Evolutionary conservation across 2,329 filamentous ascomycete genomes (phyloP).

Genomic region (Rutstroemia sp.): DNA sequence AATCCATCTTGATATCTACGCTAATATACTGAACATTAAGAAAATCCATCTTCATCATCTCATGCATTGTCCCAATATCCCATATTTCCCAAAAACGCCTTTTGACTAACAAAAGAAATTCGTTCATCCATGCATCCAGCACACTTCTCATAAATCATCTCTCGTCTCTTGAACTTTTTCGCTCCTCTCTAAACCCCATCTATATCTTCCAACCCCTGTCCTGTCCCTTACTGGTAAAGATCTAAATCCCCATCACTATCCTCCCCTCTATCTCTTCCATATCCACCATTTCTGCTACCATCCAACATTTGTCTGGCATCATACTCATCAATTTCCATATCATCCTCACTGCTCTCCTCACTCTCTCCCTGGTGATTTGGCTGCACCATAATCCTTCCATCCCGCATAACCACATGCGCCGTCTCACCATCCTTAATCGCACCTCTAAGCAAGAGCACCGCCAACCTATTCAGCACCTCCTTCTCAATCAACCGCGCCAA

Average conservation of each 20-base stretch:
- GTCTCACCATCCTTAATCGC: slow-evolving; percentile 78
- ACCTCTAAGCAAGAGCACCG: slow-evolving; percentile 82
- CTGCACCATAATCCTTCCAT: slow-evolving; percentile 73
- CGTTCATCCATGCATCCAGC: too few relatives aligned
- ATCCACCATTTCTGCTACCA: slow-evolving; percentile 34
- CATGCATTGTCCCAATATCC: too few relatives aligned
- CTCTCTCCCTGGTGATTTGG: slow-evolving; percentile 74
- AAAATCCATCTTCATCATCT: too few relatives aligned
- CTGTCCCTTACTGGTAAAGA: slow-evolving; percentile 34
- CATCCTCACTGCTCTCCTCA: slow-evolving; percentile 60
- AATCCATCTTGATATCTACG: too few relatives aligned
- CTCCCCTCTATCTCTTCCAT: not conserved
- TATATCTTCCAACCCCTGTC: not conserved
- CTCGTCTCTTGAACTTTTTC: not conserved
- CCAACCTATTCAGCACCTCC: slow-evolving; percentile 89
- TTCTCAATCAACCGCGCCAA: slow-evolving; percentile 88
- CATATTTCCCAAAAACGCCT: too few relatives aligned
- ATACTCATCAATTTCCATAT: slow-evolving; percentile 50
- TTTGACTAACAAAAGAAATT: too few relatives aligned
- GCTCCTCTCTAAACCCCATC: not conserved
- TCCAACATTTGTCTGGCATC: slow-evolving; percentile 43
- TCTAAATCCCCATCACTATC: slow-evolving; percentile 49
- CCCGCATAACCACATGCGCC: slow-evolving; percentile 70
- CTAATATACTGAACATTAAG: not conserved
- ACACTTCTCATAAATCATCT: not conserved